Conservation (phyloP, 2,329 filamentous ascomycete species). For the Xylariaceae sp. region DNA sequence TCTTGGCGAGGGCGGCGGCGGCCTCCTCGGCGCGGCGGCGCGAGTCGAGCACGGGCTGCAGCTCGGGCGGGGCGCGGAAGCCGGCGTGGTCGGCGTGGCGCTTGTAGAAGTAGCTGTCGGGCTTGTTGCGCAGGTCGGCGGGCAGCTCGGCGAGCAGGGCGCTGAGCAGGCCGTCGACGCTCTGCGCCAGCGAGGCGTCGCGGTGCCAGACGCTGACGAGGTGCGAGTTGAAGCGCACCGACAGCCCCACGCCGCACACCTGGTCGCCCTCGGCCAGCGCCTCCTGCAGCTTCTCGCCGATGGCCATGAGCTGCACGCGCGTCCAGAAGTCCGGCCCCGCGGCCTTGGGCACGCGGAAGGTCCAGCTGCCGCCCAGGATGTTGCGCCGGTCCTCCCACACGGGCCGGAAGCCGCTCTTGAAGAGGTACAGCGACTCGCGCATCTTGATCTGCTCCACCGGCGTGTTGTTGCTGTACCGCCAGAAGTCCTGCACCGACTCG, state of each 20-base stretch:
- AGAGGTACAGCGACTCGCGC: conserved; percentile 71
- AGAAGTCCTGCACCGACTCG: conserved; percentile 79
- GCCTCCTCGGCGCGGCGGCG: conserved; percentile 41
- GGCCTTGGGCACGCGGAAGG: conserved; percentile 78
- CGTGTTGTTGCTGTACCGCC: conserved; percentile 75
- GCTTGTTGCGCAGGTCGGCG: conserved; percentile 62
- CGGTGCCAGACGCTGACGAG: conserved; percentile 93
- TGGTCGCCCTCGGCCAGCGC: conserved; percentile 69
- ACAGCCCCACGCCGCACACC: conserved; percentile 82
- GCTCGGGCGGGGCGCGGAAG: conserved; percentile 59
- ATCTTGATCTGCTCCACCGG: conserved; percentile 69
- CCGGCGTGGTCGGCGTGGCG: conserved; percentile 82
- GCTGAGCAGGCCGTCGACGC: conserved; percentile 65
- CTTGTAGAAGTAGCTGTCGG: conserved; percentile 75
- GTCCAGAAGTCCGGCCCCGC: conserved; percentile 71
- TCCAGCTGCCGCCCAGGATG: conserved; percentile 80
- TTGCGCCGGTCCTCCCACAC: conserved; percentile 86
- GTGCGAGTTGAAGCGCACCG: conserved; percentile 81
- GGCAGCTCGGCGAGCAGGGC: conserved; percentile 69
- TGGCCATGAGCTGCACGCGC: conserved; percentile 71
- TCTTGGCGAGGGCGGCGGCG: conserved; percentile 23
- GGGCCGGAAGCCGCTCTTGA: conserved; percentile 69
- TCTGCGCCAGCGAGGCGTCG: conserved; percentile 70
- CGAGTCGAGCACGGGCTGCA: conserved; percentile 50
- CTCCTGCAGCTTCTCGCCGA: conserved; percentile 72